Evolutionary conservation across 108 stramenopile species (phyloP).

Genomic region (Craspedostauros australis): DNA sequence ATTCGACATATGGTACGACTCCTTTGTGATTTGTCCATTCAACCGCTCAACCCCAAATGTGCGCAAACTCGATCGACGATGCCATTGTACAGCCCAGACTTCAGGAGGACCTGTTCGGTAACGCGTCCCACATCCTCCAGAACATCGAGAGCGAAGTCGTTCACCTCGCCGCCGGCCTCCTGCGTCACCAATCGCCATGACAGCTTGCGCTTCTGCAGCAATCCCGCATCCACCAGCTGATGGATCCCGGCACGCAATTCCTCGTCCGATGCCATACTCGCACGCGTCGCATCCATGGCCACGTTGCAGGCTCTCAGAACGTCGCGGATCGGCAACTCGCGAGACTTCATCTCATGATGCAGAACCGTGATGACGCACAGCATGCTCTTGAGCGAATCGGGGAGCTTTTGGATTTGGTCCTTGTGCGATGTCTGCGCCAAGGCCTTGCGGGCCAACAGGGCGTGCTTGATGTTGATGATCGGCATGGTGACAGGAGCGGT

Average conservation of each 20-base stretch:
- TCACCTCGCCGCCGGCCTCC: neutral
- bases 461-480: conserved; percentile 48
- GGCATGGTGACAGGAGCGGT: conserved; percentile 15
- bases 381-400: conserved; percentile 40
- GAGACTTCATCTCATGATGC: conserved; percentile 15
- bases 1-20: too few relatives aligned
- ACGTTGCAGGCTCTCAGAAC: neutral
- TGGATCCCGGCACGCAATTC: too few relatives aligned
- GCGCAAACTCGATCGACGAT: conserved; percentile 27
- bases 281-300: too few relatives aligned
- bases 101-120: conserved; percentile 37
- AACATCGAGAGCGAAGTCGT: too few relatives aligned
- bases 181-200: neutral
- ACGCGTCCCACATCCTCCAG: conserved; percentile 62
- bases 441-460: conserved; percentile 44
- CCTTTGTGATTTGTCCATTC: neutral
- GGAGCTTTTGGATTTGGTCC: conserved; percentile 38
- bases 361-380: conserved; percentile 43
- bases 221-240: conserved; percentile 40
- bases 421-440: conserved; percentile 12
- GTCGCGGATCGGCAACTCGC: neutral
- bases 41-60: neutral
- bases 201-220: conserved; percentile 6
- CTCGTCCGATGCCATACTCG: too few relatives aligned
- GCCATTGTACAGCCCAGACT: conserved; percentile 25